Percentiles rank a stretch among this genome's conserved stretches.
phyloP scores from a whole-genome alignment of 1,139 yeast species.

The Scheffersomyces titani region DNA sequence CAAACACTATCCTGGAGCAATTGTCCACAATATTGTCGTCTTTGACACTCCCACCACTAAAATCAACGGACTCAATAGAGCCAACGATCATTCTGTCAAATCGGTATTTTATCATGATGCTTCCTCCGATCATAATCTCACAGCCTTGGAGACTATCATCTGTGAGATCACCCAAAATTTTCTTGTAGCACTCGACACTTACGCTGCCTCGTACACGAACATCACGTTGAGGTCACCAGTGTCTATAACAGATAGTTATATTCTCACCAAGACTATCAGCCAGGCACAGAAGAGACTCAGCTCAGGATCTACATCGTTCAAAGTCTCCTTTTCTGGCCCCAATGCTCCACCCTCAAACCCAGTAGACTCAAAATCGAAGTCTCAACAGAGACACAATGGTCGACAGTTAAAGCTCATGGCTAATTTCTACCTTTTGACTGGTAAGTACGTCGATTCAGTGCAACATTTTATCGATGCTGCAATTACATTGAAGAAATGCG shows the following conservation, averaged over 20 bases:
- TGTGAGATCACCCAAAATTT: slow-evolving; percentile 73
- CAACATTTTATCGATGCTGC: slow-evolving; percentile 74
- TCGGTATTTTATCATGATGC: slow-evolving; percentile 27
- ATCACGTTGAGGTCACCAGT: slow-evolving; percentile 77
- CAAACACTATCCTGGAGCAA: slow-evolving; percentile 53
- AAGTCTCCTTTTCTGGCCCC: slow-evolving; percentile 26
- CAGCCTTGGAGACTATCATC: slow-evolving; percentile 65
- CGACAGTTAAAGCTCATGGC: slow-evolving; percentile 77
- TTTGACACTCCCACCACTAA: slow-evolving; percentile 51
- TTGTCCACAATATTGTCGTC: slow-evolving; percentile 62
- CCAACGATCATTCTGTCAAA: slow-evolving; percentile 22
- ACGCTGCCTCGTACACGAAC: slow-evolving; percentile 69
- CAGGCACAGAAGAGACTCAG: slow-evolving; percentile 48
- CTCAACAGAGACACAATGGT: slow-evolving; percentile 51
- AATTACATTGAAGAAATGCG: slow-evolving; percentile 54
- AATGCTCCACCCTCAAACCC: slow-evolving; percentile 6
- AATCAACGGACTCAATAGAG: slow-evolving; percentile 13
- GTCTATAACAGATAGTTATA: slow-evolving; percentile 53
- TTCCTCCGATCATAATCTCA: slow-evolving; percentile 21
- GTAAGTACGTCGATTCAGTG: slow-evolving; percentile 72
- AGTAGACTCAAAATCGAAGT: slow-evolving; percentile 20
- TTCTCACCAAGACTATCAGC: slow-evolving; percentile 52
- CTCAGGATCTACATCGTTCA: slow-evolving; percentile 40
- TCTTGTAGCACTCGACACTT: slow-evolving; percentile 61
- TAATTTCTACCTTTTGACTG: slow-evolving; percentile 75